Evolutionary conservation across 2,329 filamentous ascomycete species (phyloP), one percentile per base, ranked within the genome.

Genomic region (Orbilia brochopaga): DNA sequence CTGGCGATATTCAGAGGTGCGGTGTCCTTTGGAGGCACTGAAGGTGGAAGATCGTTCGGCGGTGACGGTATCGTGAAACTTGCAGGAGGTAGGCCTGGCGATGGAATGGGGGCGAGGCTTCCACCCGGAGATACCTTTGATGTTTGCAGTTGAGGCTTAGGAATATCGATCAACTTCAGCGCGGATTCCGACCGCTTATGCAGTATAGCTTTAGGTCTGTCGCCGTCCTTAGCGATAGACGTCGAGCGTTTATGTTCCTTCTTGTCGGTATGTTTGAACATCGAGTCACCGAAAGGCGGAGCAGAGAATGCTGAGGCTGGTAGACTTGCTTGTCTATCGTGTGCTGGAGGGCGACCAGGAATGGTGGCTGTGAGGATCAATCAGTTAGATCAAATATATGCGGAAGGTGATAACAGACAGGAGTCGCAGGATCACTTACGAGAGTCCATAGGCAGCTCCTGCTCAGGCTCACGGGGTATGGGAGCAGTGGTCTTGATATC

Each of bases 391-490:
- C 11, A 17, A 10, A 57, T 56, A 60, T 70, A 55, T 74, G 72
- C 30, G 46, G 24, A n/a, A 35, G 24, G 17, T 53, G 54, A 27
- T 48, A n/a, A 21, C 42, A 51, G 24, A 37, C 8, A 13, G 40
- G 17, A 13, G 21, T 17, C 17, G n/a, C 50, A 27, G 51, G 19
- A 32, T 27, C 57, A 81, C 87, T 81, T 81, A 90, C 87, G 87
- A 76, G 87, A 89, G 79, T 90, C 87, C 86, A 89, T 88, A 57
- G 85, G 79, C 54, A 84, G 79, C 77, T 89, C 87, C 74, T 88
- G 86, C 13, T 89, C 87, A 74, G 88, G 86, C 13, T 89, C 88
- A 87, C 54, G 48, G 0, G 35, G 37, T 11, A 70, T 30, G 30
- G 48, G 53, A 35, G 55, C 37, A 21, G 35, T 66, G 37, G 85